Conservation (phyloP, 306 rosid species). For the Clitoria ternatea region DNA sequence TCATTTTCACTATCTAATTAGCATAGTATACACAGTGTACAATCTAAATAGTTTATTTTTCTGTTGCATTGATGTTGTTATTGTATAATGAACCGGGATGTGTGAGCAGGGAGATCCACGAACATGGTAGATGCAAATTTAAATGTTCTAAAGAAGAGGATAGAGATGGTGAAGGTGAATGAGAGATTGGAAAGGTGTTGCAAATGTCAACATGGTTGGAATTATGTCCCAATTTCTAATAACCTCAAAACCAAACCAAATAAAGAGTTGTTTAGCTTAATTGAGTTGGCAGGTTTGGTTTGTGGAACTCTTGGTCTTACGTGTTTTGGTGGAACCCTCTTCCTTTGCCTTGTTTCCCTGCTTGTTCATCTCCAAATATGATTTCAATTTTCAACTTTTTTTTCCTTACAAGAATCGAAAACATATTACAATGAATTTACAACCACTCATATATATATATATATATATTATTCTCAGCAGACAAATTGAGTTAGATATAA, state of each 20-base stretch:
- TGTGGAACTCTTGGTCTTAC: constrained; percentile 43
- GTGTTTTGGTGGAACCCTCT: constrained; percentile 36
- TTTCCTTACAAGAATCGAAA: too few species aligned
- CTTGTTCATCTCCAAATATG: constrained; percentile 33
- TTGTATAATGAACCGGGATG: not conserved
- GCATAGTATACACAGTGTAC: too few species aligned
- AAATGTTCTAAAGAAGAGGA: constrained; percentile 44
- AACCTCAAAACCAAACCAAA: constrained; percentile 9
- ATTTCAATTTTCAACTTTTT: not conserved
- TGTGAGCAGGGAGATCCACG: constrained; percentile 34
- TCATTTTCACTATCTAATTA: not conserved
- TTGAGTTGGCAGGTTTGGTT: constrained; percentile 31
- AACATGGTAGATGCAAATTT: constrained; percentile 47
- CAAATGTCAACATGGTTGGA: constrained; percentile 47
- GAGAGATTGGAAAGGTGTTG: constrained; percentile 51
- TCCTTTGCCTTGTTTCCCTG: constrained; percentile 42
- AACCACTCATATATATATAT: too few species aligned
- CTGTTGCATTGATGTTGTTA: not conserved
- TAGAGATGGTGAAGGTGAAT: constrained; percentile 46
- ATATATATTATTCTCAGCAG: too few species aligned
- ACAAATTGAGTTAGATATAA: too few species aligned
- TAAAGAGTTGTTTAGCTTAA: constrained; percentile 16
- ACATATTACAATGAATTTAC: too few species aligned
- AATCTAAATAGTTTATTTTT: too few species aligned
- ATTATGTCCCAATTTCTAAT: constrained; percentile 21